phyloP scores from a whole-genome alignment of 1,284 basidiomycete genomes.

The Ceratobasidium papillatum region DNA sequence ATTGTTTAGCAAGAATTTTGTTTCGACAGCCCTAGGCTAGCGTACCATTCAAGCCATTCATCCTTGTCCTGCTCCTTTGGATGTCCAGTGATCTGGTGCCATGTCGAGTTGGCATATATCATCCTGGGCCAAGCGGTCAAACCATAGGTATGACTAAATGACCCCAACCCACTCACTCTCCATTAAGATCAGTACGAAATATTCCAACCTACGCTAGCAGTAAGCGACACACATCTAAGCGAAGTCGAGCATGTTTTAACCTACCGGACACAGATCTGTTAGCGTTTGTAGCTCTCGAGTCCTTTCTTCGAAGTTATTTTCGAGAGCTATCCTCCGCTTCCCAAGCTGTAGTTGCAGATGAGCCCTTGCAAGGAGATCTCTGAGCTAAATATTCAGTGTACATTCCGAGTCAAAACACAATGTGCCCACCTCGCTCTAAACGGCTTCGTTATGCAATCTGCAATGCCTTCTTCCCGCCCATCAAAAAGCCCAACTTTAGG shows the following conservation, averaged over 20 bases:
- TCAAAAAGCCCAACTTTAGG: constrained; percentile 5
- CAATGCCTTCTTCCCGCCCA: constrained; percentile 49
- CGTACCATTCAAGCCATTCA: constrained; percentile 25
- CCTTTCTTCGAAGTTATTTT: constrained; percentile 51
- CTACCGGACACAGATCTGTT: constrained; percentile 41
- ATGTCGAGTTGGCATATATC: constrained; percentile 12
- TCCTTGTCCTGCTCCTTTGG: constrained; percentile 7
- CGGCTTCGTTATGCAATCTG: constrained; percentile 51
- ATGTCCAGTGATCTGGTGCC: constrained; percentile 27
- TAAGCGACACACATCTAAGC: neutral
- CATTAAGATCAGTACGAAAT: constrained; percentile 20
- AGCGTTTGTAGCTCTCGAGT: constrained; percentile 49
- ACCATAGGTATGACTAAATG: neutral
- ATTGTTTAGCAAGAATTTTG: too few species aligned
- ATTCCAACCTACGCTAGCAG: constrained; percentile 30
- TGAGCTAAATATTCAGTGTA: neutral
- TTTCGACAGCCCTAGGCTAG: neutral
- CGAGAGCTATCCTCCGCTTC: constrained; percentile 48
- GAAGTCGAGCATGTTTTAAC: neutral
- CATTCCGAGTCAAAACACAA: neutral
- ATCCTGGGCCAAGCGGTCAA: neutral
- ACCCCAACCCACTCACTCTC: constrained; percentile 15
- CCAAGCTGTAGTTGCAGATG: constrained; percentile 50
- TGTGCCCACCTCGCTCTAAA: constrained; percentile 46
- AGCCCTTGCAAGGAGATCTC: constrained; percentile 55